Evolutionary conservation across 257 asterid genomes (phyloP).

Genomic region (Handroanthus guayacan): DNA sequence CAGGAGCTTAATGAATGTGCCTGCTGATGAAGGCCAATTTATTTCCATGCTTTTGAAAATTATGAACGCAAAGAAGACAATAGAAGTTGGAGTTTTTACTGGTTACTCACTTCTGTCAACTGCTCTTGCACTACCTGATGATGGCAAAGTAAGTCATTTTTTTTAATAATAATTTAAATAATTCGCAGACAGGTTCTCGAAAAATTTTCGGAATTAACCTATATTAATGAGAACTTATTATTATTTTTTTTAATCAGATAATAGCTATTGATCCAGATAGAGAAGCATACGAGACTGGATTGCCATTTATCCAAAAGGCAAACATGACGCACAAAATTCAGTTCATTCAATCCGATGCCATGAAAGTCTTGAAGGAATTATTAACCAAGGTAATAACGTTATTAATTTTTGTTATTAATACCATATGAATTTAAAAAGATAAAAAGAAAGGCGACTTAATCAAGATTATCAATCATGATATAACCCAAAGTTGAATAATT

Average conservation of each 20-base stretch:
- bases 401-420: neutral
- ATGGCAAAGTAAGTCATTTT: constrained; percentile 44
- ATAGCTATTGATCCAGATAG: constrained; percentile 61
- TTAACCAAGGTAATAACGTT: constrained; percentile 36
- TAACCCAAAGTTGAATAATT: neutral
- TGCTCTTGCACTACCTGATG: constrained; percentile 59
- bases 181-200: neutral
- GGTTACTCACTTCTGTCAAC: constrained; percentile 64
- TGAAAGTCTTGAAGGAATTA: constrained; percentile 29
- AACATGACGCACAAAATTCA: constrained; percentile 56
- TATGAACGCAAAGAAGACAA: constrained; percentile 60
- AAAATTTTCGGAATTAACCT: too few species aligned
- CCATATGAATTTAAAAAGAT: too few species aligned
- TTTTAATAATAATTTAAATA: neutral
- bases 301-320: constrained; percentile 62
- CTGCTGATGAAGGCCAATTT: constrained; percentile 72
- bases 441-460: neutral
- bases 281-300: constrained; percentile 57
- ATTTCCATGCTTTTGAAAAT: constrained; percentile 59
- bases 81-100: constrained; percentile 62
- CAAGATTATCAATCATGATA: neutral
- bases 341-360: constrained; percentile 53
- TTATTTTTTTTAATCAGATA: constrained; percentile 36
- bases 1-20: constrained; percentile 70
- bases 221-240: neutral